Base-by-base conservation (phyloP, 805 yeast genomes). In the Candida endomychidarum region DNA sequence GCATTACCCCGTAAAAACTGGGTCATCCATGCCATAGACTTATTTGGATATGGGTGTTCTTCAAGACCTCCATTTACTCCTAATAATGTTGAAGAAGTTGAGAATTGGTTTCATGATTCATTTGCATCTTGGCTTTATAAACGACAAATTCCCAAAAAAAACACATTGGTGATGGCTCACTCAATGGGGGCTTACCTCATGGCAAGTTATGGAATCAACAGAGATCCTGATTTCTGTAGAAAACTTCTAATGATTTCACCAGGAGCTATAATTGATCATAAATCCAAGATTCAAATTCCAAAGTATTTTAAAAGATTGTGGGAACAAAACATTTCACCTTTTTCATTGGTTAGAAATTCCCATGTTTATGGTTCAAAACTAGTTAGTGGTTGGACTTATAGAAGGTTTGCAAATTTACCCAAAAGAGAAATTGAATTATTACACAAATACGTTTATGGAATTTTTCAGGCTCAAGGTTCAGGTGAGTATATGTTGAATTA, bases 401-500 rank as follows among this genome's bases (percentile, higher is more conserved):
- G 96, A 39, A 63, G 98, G 37, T 91, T 93, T 57, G 77, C 88
- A 16, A 71, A 74, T 29, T 63, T 86, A 28, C 54, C 67, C 1
- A 47, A 60, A 5, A 43, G 42, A 2, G 83, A 81, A 52, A 61
- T 72, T 16, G 59, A 61, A 16, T 66, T 77, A 5, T 65, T 91
- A 48, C 98, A 93, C 55, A 70, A 72, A 48, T 93, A 93, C 58
- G 70, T 91, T 0, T 90, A 91, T 60, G 77, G 81, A 3, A 86
- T 90, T 9, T 93, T 93, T 70, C 86, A 82, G 48, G 83, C 86
- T 6, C 77, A 72, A 3, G 99, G 99, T 0, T 86, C 95, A 0
- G 98, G 98, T 5, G 99, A 91, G 63, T 91, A 91, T 58, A 81
- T 91, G 70, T 67, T 93, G 48, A 85, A 87, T 49, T 85, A 83